Evolutionary conservation across 2,329 filamentous ascomycete species (phyloP).

Genomic region (Talaromyces atroroseus): DNA sequence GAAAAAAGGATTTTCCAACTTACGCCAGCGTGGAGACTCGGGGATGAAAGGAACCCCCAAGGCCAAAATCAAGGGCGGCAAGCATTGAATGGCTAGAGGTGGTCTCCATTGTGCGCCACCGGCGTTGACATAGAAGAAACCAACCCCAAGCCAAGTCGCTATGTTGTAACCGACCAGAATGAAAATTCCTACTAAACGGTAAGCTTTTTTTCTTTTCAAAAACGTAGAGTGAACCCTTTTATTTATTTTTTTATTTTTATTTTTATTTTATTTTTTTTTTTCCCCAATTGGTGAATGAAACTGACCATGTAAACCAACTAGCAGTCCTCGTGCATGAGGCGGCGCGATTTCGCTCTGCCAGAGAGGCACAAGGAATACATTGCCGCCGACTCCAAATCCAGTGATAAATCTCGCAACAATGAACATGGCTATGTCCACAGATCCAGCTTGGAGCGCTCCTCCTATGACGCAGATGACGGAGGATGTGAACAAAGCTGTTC

Average conservation of each 20-base stretch:
- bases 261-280: too few relatives aligned
- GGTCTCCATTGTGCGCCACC: conserved; percentile 39
- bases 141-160: conserved; percentile 39
- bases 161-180: conserved; percentile 38
- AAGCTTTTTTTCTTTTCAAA: too few relatives aligned
- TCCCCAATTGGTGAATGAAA: too few relatives aligned
- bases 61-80: conserved; percentile 37
- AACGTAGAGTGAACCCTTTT: too few relatives aligned
- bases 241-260: not conserved
- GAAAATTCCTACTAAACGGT: conserved; percentile 30
- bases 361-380: conserved; percentile 22
- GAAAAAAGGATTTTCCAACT: conserved; percentile 24
- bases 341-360: conserved; percentile 38
- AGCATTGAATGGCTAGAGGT: conserved; percentile 40
- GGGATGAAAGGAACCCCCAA: conserved; percentile 35
- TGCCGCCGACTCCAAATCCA: conserved; percentile 33
- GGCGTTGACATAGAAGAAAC: conserved; percentile 33
- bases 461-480: conserved; percentile 35
- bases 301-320: conserved; percentile 28
- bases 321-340: conserved; percentile 34
- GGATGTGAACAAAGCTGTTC: conserved; percentile 34
- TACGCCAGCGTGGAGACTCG: conserved; percentile 38
- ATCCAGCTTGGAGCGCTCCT: conserved; percentile 35
- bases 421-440: conserved; percentile 37
- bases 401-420: conserved; percentile 34